These are phyloP conservation scores for Kodamaea fungicola DNA, from an alignment of 1,139 yeast genomes.

Conservation along the genomic window DNA sequence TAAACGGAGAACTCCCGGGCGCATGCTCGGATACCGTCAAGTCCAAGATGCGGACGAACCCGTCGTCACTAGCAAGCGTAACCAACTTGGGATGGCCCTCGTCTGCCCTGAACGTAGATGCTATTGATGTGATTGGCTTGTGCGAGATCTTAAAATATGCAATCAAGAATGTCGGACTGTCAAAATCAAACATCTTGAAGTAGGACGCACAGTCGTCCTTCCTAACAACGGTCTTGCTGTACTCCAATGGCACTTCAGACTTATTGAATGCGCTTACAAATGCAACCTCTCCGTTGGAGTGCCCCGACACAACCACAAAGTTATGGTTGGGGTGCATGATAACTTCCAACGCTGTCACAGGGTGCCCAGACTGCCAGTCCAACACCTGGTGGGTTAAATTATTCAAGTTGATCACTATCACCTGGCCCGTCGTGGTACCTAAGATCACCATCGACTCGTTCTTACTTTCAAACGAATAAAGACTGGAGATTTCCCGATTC, in stretches of 20 bases:
- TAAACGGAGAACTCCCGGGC: constrained; percentile 24
- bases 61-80: constrained; percentile 65
- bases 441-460: constrained; percentile 27
- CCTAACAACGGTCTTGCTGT: constrained; percentile 28
- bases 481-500: constrained; percentile 24
- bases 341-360: constrained; percentile 34
- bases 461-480: constrained; percentile 23
- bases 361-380: constrained; percentile 17
- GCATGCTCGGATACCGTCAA: constrained; percentile 21
- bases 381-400: constrained; percentile 27
- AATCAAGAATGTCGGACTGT: constrained; percentile 24
- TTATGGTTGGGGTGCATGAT: constrained; percentile 30
- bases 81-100: constrained; percentile 41
- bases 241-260: constrained; percentile 8
- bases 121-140: constrained; percentile 42
- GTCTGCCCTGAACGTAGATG: constrained; percentile 30
- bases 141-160: constrained; percentile 63
- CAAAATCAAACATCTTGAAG: constrained; percentile 39
- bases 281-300: constrained; percentile 39
- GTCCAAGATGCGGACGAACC: constrained; percentile 59
- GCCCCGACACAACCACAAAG: constrained; percentile 35
- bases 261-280: constrained; percentile 29
- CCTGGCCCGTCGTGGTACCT: constrained; percentile 39
- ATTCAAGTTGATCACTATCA: constrained; percentile 27
- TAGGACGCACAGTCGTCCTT: constrained; percentile 35